Conservation (phyloP, 1,284 basidiomycete genomes). For the Leccinum huronense region DNA sequence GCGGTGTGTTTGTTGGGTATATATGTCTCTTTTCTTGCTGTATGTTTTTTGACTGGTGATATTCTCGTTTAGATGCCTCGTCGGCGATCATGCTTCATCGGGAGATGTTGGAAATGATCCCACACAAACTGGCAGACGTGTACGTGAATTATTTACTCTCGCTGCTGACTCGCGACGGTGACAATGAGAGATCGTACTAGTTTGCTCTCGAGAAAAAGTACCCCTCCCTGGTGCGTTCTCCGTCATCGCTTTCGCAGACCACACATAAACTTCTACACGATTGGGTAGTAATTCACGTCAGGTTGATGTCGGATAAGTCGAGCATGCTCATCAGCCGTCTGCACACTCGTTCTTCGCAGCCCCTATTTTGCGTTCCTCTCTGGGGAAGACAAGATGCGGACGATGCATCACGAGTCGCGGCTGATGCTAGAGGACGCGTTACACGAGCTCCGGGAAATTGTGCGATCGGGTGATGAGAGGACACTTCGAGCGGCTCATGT, state of each 20-base stretch:
- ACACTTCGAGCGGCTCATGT: constrained; percentile 76
- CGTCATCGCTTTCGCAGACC: constrained; percentile 17
- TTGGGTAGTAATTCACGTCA: constrained; percentile 88
- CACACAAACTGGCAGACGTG: constrained; percentile 56
- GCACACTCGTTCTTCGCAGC: constrained; percentile 51
- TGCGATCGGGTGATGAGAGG: constrained; percentile 73
- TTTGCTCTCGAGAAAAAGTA: constrained; percentile 39
- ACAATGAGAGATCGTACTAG: constrained; percentile 34
- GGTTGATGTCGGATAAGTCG: constrained; percentile 77
- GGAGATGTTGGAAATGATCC: constrained; percentile 75
- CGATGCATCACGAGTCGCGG: constrained; percentile 63
- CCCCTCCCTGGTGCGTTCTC: constrained; percentile 21
- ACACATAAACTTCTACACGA: constrained; percentile 59
- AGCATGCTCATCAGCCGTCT: constrained; percentile 86
- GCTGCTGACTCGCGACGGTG: constrained; percentile 18
- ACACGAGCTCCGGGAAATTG: constrained; percentile 75
- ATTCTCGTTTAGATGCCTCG: constrained; percentile 51
- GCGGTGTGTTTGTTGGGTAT: constrained; percentile 71
- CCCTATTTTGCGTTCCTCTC: constrained; percentile 87
- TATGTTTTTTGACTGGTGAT: not conserved
- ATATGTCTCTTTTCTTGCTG: constrained; percentile 18
- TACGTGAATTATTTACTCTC: constrained; percentile 53
- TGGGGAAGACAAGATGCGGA: constrained; percentile 77
- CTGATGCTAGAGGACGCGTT: constrained; percentile 77
- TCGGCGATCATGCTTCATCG: constrained; percentile 75